A percentile compares a stretch with the other conserved stretches of the same genome.
Conservation (phyloP, 345 rosid genomes). For the Populus nigra region DNA sequence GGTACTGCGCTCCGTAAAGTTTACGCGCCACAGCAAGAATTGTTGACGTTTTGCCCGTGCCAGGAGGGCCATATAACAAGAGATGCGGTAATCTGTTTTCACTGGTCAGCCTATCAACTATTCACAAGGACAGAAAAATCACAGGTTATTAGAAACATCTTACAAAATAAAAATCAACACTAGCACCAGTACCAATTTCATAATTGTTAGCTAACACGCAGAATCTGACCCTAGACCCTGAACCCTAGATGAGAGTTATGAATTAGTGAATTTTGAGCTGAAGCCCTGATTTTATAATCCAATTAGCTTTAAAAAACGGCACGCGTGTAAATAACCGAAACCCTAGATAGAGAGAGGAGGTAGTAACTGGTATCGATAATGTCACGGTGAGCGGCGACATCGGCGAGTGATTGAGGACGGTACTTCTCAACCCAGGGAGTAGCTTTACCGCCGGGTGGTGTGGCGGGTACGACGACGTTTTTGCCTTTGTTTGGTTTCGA, state of each 20-base stretch:
- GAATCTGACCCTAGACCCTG: too few species aligned
- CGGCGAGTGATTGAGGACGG: slow-evolving; percentile 91
- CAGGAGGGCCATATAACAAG: slow-evolving; percentile 91
- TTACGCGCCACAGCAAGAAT: slow-evolving; percentile 95
- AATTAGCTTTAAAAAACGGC: not conserved
- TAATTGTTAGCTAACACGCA: too few species aligned
- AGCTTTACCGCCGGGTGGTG: slow-evolving; percentile 44
- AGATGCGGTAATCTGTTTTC: slow-evolving; percentile 96
- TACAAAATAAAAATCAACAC: not conserved
- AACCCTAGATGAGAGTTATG: not conserved
- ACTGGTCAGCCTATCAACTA: slow-evolving; percentile 91
- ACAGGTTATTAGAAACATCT: not conserved
- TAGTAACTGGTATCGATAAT: slow-evolving; percentile 85
- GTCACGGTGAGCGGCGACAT: slow-evolving; percentile 98
- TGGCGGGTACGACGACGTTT: slow-evolving; percentile 37
- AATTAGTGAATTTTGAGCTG: not conserved
- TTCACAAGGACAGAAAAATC: slow-evolving; percentile 3
- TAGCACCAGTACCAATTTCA: not conserved
- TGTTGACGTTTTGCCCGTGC: slow-evolving; percentile 98
- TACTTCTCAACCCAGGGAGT: slow-evolving; percentile 97
- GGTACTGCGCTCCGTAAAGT: slow-evolving; percentile 82
- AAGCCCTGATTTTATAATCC: not conserved
- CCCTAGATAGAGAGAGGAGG: slow-evolving; percentile 6
- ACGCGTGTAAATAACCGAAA: not conserved
- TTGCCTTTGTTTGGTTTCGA: slow-evolving; percentile 49